Conservation (phyloP, 495 filamentous ascomycete genomes). For the Thozetella sp. region DNA sequence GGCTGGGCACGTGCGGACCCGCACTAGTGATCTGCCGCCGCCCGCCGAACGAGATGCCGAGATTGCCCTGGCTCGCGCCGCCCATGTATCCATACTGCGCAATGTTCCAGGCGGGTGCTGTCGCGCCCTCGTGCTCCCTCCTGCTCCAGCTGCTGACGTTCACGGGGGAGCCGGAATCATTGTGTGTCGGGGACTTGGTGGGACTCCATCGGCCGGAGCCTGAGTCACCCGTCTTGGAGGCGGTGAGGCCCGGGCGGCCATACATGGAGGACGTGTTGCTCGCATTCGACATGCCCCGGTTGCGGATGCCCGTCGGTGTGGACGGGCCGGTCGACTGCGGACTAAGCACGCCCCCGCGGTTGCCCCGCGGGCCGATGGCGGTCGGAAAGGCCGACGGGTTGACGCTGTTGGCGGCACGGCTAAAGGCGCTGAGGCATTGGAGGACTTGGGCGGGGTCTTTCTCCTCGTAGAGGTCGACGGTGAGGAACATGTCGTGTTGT, state of each 20-base stretch:
- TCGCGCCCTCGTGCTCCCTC: constrained; percentile 75
- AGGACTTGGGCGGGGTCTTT: constrained; percentile 98
- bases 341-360: constrained; percentile 61
- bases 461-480: constrained; percentile 92
- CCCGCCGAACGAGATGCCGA: constrained; percentile 89
- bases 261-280: constrained; percentile 64
- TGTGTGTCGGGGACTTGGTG: constrained; percentile 49
- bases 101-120: constrained; percentile 96
- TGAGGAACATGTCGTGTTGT: constrained; percentile 94
- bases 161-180: constrained; percentile 35
- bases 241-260: constrained; percentile 38
- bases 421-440: constrained; percentile 91
- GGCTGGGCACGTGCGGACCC: constrained; percentile 73
- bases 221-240: constrained; percentile 48
- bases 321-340: constrained; percentile 67
- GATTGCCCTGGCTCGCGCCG: constrained; percentile 92
- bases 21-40: constrained; percentile 90
- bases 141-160: constrained; percentile 89
- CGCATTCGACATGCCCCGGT: constrained; percentile 66
- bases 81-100: constrained; percentile 99
- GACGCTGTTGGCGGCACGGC: constrained; percentile 77
- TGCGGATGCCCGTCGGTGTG: constrained; percentile 50
- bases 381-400: constrained; percentile 74
- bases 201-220: constrained; percentile 63
- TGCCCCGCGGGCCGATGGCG: constrained; percentile 69